Evolutionary conservation across 192 early-diverging fungal species (phyloP), one percentile per base, ranked within the genome.

Genomic region (Backusella tuberculispora): DNA sequence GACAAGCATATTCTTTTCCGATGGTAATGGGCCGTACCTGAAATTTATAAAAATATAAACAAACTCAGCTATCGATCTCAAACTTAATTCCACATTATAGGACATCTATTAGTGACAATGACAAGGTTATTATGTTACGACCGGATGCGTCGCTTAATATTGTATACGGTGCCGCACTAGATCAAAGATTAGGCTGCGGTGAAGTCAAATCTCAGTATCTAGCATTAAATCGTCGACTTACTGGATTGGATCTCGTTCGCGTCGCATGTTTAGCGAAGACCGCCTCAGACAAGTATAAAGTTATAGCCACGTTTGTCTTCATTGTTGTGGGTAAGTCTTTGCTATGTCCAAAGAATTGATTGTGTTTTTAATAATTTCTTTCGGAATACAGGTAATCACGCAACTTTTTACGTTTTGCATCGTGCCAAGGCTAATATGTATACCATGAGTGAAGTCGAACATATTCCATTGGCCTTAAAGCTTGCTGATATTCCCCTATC

Each of bases 11-110:
- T 45, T 48, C 38, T 74, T 34, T 67, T 74, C 7, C 43, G 63
- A 48, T 74, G 73, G 73, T 66, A 74, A 67, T 64, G 63, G 10
- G 45, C 44, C 34, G n/a, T 66, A 68, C 66, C 42, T 64, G 44
- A 46, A 74, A 66, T 64, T 41, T 42, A 50, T 42, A 43, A 66
- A 67, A 67, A 64, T 66, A 40, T 46, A 67, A 74, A 37, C 4
- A 53, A 10, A 71, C 37, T 71, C 47, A 56, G 48, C 69, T 17
- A 38, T 50, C n/a, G 34, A 53, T 34, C 47, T 71, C 47, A 53
- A 71, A 50, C 69, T 56, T 71, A 56, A 34, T 71, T 71, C 47
- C 21, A 53, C 29, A 66, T 74, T 48, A 66, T 63, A 63, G 56
- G 72, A 56, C 60, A 45, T 73, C 72, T 42, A 19, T 73, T 15